Percentiles rank a stretch among this genome's conserved stretches.
These are phyloP conservation scores for Berberis thunbergii DNA, from an alignment of 164 flowering plant genomes.

Conservation along the genomic window DNA sequence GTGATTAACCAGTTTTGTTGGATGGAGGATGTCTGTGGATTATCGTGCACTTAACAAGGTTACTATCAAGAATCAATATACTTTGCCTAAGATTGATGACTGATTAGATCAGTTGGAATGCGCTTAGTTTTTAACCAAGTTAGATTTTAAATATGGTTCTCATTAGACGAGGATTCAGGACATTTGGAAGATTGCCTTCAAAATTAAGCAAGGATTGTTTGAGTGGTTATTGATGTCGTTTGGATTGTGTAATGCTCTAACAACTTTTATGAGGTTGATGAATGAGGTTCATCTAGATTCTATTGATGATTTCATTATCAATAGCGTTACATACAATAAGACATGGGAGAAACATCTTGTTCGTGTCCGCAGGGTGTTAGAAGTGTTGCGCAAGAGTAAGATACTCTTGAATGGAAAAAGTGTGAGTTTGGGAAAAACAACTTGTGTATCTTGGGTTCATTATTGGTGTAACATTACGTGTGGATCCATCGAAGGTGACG, in stretches of 20 bases:
- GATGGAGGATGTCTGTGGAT: neutral
- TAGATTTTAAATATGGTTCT: neutral
- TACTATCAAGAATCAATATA: neutral
- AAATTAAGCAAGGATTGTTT: neutral
- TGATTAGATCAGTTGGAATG: neutral
- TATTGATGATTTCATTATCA: neutral
- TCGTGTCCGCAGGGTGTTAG: no score
- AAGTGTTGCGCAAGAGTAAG: no score
- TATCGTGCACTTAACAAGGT: neutral
- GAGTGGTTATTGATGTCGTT: neutral
- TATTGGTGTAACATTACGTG: no score
- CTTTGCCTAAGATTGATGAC: neutral
- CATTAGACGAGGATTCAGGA: neutral
- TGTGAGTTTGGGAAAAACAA: no score
- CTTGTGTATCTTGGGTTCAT: no score
- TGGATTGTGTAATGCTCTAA: neutral
- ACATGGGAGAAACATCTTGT: no score
- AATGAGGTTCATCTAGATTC: neutral
- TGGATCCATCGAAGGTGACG: no score
- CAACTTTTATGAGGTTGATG: neutral
- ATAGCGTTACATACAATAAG: no score
- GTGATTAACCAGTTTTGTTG: neutral
- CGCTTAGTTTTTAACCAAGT: neutral
- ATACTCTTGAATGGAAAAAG: no score
- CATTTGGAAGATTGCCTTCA: neutral